These are phyloP conservation scores for Exophiala spinifera DNA, from an alignment of 2,329 filamentous ascomycete species.

Conservation along the genomic window DNA sequence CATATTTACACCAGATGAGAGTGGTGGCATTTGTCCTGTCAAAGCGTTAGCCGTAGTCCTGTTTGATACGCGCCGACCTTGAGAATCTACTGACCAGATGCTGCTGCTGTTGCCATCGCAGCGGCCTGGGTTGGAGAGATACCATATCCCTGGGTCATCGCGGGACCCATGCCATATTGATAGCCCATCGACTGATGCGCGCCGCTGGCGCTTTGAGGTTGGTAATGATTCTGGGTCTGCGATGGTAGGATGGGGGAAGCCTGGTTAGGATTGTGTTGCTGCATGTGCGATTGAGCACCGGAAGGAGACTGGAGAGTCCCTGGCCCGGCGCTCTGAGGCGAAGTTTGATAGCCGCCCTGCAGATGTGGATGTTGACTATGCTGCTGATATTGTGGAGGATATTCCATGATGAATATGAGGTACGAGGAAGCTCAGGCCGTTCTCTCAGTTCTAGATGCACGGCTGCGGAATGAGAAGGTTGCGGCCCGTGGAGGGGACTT, in stretches of 20 bases:
- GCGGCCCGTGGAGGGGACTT: constrained; percentile 13
- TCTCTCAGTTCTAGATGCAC: constrained; percentile 16
- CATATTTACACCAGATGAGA: constrained; percentile 49
- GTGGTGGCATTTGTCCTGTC: constrained; percentile 33
- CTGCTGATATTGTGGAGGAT: constrained; percentile 70
- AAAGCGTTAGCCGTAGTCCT: constrained; percentile 10
- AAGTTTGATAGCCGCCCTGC: constrained; percentile 61
- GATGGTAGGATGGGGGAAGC: constrained; percentile 77
- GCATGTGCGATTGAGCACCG: constrained; percentile 65
- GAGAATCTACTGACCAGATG: constrained; percentile 68
- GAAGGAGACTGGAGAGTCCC: constrained; percentile 68
- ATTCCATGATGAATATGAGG: constrained; percentile 61
- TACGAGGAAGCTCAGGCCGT: constrained; percentile 11
- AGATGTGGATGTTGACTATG: constrained; percentile 61
- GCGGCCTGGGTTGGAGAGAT: constrained; percentile 83
- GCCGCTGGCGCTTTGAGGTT: constrained; percentile 59
- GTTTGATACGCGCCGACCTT: constrained; percentile 25
- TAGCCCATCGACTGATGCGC: constrained; percentile 75
- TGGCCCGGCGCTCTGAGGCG: constrained; percentile 50
- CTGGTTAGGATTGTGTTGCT: constrained; percentile 58
- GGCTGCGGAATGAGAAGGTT: constrained; percentile 16
- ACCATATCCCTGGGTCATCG: constrained; percentile 71
- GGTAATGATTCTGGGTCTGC: constrained; percentile 64
- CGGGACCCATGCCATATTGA: constrained; percentile 70
- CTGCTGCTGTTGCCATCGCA: constrained; percentile 90